Base-by-base conservation (phyloP, 2,329 filamentous ascomycete species). In the Lachnellula arida region DNA sequence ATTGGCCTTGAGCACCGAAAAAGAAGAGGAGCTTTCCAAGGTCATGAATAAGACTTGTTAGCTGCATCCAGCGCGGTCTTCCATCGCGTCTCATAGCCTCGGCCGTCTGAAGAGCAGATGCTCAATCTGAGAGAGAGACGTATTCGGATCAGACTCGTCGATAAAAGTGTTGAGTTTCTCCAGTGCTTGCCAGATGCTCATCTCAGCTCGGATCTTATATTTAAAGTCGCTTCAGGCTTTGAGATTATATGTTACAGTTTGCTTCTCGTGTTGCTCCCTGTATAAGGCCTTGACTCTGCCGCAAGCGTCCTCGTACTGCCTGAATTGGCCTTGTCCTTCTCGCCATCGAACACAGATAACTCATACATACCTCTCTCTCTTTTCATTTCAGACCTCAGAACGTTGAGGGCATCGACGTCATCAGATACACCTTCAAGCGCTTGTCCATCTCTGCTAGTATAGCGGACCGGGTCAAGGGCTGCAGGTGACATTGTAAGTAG, bases 81-180 rank as follows among this genome's bases (percentile, higher is more conserved):
- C 87, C 87, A 70, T 96, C 91, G 49, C 88, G 84, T 32, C 91
- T 87, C 70, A 96, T 94, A 14, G 91, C 91, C 74, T 96, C 91
- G 52, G 91, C 91, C 17, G 88, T 86, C 72, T 96, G 91, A 15
- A 96, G 82, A 96, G 82, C 32, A 96, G 80, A 73, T 96, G 91
- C 74, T 95, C 88, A 70, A 96, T 95, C 76, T 96, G 91, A 28
- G 85, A 87, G 60, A 96, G 85, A 48, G 82, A 84, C 46, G 91
- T 96, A 75, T 96, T 91, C 1, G 91, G 91, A 75, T 96, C 91
- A 19, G 87, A 91, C 74, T 95, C 89, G 74, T 96, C 91, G 71
- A 96, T 88, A 51, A 96, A 81, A 0, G 88, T 91, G 80, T 96
- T 90, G 68, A 96, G 86, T 74, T 91, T 92, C 81, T 95, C 89